These are phyloP conservation scores for Barnettozyma vustinii DNA, from an alignment of 805 yeast genomes.

Conservation along the genomic window DNA sequence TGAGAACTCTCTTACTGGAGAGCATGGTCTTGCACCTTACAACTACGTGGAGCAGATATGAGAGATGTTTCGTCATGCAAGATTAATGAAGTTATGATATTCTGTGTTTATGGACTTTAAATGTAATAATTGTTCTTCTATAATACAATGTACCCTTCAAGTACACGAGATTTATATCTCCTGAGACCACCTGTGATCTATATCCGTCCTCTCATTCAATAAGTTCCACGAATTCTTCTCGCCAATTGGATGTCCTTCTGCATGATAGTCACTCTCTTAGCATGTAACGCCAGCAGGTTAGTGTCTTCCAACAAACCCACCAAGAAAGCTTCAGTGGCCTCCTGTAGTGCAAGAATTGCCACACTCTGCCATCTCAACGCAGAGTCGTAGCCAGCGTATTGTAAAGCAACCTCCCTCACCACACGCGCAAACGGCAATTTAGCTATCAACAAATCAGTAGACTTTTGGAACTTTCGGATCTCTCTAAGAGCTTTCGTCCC, in stretches of 20 bases:
- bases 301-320: constrained; percentile 74
- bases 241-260: constrained; percentile 79
- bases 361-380: constrained; percentile 69
- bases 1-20: constrained; percentile 40
- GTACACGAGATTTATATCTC: background rate
- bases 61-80: background rate
- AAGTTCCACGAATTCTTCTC: constrained; percentile 61
- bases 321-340: constrained; percentile 74
- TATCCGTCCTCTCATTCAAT: constrained; percentile 3
- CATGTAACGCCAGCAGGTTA: constrained; percentile 71
- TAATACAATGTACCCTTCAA: background rate
- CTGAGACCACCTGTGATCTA: background rate
- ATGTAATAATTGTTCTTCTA: background rate
- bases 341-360: constrained; percentile 74
- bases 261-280: constrained; percentile 81
- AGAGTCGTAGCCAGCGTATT: constrained; percentile 34
- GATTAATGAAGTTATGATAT: constrained; percentile 3
- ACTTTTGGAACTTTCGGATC: constrained; percentile 60
- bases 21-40: constrained; percentile 56
- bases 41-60: constrained; percentile 37
- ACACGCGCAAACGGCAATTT: constrained; percentile 75
- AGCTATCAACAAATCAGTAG: constrained; percentile 61
- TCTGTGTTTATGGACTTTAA: constrained; percentile 1
- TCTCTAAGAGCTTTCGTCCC: constrained; percentile 66
- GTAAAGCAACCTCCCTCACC: constrained; percentile 67